Evolutionary conservation across 495 filamentous ascomycete genomes (phyloP).

Genomic region (Talaromyces wortmannii): DNA sequence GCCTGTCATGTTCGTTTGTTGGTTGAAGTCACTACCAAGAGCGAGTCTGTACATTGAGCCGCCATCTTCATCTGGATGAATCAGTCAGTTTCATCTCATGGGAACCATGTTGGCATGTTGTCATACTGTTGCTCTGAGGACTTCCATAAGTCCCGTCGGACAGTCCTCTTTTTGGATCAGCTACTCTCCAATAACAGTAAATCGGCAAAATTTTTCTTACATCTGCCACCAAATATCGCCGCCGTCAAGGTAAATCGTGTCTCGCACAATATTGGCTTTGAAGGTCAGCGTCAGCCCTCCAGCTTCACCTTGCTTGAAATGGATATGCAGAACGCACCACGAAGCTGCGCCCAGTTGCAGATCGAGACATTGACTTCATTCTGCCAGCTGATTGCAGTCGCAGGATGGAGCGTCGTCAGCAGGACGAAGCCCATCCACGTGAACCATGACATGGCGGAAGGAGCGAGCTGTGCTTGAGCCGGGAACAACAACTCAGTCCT

Average conservation of each 20-base stretch:
- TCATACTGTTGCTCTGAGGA: constrained; percentile 2
- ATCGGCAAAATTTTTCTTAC: not conserved
- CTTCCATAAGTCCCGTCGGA: constrained; percentile 1
- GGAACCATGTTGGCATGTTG: not conserved
- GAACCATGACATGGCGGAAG: not conserved
- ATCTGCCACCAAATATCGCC: constrained; percentile 40
- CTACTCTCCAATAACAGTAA: not conserved
- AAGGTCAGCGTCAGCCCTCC: not conserved
- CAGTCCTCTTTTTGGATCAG: not conserved
- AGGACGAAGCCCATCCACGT: not conserved
- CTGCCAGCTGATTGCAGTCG: not conserved
- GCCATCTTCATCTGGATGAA: not conserved
- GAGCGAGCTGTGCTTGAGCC: not conserved
- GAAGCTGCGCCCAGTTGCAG: constrained; percentile 42
- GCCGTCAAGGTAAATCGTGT: constrained; percentile 58
- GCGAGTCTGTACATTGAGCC: constrained; percentile 2
- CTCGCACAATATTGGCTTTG: constrained; percentile 47
- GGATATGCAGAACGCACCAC: constrained; percentile 20
- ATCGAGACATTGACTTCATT: constrained; percentile 35
- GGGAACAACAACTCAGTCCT: too few species aligned
- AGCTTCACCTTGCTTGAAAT: too few species aligned
- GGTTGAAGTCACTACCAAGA: constrained; percentile 34
- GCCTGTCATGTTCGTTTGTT: constrained; percentile 20
- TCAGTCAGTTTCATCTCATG: not conserved
- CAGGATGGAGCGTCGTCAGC: not conserved